Percentiles rank a stretch among this genome's conserved stretches.
Conservation (phyloP, 305 asterid species). For the Fraxinus sp. region DNA sequence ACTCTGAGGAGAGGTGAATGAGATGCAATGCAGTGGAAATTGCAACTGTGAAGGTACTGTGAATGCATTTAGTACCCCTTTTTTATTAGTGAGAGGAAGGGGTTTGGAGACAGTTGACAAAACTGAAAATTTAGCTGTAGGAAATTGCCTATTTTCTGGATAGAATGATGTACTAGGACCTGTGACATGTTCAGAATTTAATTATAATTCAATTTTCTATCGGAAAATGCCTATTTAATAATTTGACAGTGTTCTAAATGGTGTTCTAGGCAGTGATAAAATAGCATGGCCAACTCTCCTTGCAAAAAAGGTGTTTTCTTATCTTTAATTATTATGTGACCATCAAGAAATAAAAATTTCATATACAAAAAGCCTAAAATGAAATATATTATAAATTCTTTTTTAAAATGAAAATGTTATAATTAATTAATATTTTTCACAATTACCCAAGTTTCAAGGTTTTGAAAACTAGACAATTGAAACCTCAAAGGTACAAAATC, state of each 20-base stretch:
- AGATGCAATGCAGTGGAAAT: neutral
- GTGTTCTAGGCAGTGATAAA: neutral
- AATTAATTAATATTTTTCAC: too few relatives aligned
- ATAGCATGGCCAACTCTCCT: too few relatives aligned
- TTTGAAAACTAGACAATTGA: too few relatives aligned
- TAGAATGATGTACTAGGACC: conserved; percentile 6
- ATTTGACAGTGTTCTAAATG: neutral
- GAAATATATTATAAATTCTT: too few relatives aligned
- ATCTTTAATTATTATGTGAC: too few relatives aligned
- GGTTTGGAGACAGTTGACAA: conserved; percentile 17
- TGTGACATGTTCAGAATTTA: neutral
- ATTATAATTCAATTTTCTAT: neutral
- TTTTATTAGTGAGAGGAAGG: conserved; percentile 18
- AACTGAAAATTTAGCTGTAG: conserved; percentile 19
- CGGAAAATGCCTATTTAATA: neutral
- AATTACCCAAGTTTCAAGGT: too few relatives aligned
- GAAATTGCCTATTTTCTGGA: neutral
- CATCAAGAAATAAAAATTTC: too few relatives aligned
- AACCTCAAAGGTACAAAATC: neutral
- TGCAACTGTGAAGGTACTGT: conserved; percentile 13
- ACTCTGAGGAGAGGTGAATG: conserved; percentile 83
- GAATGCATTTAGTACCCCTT: conserved; percentile 22
- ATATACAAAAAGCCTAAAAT: too few relatives aligned
- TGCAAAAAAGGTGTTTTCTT: neutral
- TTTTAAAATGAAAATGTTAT: too few relatives aligned